Evolutionary conservation across 148 eudicot species (phyloP).

Genomic region (Silene conica): DNA sequence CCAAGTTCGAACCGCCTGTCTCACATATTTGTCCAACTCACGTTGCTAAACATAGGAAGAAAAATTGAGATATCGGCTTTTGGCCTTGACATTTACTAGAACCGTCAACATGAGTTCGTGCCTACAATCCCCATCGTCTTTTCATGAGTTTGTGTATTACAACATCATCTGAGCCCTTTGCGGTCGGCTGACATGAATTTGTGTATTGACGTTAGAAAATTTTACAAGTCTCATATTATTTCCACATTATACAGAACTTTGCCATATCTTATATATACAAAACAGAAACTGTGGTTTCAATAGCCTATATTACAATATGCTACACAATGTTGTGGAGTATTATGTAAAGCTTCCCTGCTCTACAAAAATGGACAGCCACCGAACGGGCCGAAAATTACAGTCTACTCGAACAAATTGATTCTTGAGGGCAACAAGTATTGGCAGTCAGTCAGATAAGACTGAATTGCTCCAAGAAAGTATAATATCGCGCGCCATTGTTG

Average conservation of each 20-base stretch:
- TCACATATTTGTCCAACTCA: no score
- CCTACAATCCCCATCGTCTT: no score
- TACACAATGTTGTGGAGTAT: neutral
- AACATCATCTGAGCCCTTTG: no score
- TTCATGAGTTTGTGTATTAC: no score
- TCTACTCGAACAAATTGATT: neutral
- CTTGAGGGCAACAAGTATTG: neutral
- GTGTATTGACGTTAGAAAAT: no score
- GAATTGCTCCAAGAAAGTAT: constrained; percentile 91
- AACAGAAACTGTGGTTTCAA: constrained; percentile 22
- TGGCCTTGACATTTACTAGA: no score
- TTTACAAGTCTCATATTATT: neutral
- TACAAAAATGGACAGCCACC: constrained; percentile 19
- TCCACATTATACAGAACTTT: neutral
- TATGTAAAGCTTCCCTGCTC: constrained; percentile 18
- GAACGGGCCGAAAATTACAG: constrained; percentile 2
- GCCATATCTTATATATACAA: constrained; percentile 17
- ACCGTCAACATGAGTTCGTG: no score
- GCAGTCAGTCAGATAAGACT: constrained; percentile 53
- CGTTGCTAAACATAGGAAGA: no score
- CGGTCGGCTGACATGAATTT: no score
- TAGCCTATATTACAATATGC: constrained; percentile 15
- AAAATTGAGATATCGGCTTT: no score
- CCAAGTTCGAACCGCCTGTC: no score
- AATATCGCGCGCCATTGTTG: constrained; percentile 71